A percentile compares a stretch with the other conserved stretches of the same genome.
Evolutionary conservation across 345 rosid genomes (phyloP).

Genomic region (Corchorus capsularis): DNA sequence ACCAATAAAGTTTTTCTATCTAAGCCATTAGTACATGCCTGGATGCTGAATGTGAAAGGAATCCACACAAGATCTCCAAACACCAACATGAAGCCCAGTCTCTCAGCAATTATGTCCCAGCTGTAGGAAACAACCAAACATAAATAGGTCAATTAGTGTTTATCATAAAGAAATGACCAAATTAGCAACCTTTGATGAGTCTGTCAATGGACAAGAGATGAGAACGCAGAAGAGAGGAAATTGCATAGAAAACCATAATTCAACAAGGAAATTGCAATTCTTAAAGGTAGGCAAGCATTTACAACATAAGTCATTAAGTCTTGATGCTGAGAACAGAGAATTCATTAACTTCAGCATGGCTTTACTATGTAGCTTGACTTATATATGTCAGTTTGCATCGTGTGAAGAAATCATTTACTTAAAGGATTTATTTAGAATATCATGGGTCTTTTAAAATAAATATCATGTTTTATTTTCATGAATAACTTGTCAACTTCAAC

Average conservation of each 20-base stretch:
- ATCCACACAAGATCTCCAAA: slow-evolving; percentile 96
- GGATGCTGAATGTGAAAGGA: slow-evolving; percentile 96
- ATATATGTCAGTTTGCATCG: background rate
- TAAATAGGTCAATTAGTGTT: background rate
- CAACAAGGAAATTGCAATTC: background rate
- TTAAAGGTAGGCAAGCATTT: no score
- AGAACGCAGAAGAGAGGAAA: background rate
- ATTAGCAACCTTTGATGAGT: slow-evolving; percentile 10
- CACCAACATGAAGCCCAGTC: slow-evolving; percentile 93
- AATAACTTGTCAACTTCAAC: background rate
- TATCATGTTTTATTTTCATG: background rate
- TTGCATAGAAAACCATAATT: background rate
- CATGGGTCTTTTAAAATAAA: background rate
- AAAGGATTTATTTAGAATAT: background rate
- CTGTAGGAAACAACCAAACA: slow-evolving; percentile 36
- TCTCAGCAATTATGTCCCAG: slow-evolving; percentile 97
- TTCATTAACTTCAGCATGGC: no score
- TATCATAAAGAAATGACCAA: background rate
- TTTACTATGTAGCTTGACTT: no score
- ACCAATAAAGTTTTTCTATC: background rate
- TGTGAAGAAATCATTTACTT: background rate
- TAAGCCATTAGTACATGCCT: slow-evolving; percentile 54
- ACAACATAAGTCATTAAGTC: no score
- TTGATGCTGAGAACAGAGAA: no score
- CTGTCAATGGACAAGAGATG: background rate